phyloP scores from a whole-genome alignment of 2,329 filamentous ascomycete genomes.

The Claviceps cyperi region DNA sequence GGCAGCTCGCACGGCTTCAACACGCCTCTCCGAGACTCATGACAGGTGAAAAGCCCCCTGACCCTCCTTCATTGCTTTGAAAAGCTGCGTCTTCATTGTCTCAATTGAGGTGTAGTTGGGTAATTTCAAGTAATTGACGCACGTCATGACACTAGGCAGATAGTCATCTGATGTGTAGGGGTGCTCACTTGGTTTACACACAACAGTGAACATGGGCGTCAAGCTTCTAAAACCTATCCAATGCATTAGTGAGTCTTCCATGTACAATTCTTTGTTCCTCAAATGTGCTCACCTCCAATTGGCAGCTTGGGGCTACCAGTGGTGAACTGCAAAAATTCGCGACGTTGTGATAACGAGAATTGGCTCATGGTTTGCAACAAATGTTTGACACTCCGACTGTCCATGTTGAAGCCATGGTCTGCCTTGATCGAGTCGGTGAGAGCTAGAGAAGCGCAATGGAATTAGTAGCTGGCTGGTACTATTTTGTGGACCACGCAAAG shows the following conservation, averaged over 20 bases:
- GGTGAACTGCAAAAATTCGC: slow-evolving; percentile 94
- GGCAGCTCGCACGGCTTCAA: not conserved
- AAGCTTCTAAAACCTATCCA: slow-evolving; percentile 79
- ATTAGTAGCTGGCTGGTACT: not conserved
- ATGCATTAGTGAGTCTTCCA: slow-evolving; percentile 16
- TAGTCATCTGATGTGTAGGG: slow-evolving; percentile 94
- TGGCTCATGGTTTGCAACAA: slow-evolving; percentile 91
- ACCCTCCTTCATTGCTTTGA: slow-evolving; percentile 80
- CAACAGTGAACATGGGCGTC: slow-evolving; percentile 96
- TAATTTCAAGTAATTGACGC: slow-evolving; percentile 96
- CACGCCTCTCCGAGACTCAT: slow-evolving; percentile 19
- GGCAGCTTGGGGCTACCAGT: slow-evolving; percentile 96
- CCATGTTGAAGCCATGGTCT: slow-evolving; percentile 96
- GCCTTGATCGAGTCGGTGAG: slow-evolving; percentile 98
- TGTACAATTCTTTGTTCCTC: not conserved
- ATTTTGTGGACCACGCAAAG: too few species aligned
- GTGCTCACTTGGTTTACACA: slow-evolving; percentile 94
- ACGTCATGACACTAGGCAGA: slow-evolving; percentile 98
- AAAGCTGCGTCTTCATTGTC: slow-evolving; percentile 63
- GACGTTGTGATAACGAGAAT: slow-evolving; percentile 55
- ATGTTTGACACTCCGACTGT: slow-evolving; percentile 90
- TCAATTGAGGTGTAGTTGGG: slow-evolving; percentile 79
- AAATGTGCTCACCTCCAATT: slow-evolving; percentile 66
- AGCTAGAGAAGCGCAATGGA: slow-evolving; percentile 34
- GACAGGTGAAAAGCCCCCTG: slow-evolving; percentile 97